These are phyloP conservation scores for Penicillium paneum DNA, from an alignment of 2,329 filamentous ascomycete genomes.

Conservation along the genomic window DNA sequence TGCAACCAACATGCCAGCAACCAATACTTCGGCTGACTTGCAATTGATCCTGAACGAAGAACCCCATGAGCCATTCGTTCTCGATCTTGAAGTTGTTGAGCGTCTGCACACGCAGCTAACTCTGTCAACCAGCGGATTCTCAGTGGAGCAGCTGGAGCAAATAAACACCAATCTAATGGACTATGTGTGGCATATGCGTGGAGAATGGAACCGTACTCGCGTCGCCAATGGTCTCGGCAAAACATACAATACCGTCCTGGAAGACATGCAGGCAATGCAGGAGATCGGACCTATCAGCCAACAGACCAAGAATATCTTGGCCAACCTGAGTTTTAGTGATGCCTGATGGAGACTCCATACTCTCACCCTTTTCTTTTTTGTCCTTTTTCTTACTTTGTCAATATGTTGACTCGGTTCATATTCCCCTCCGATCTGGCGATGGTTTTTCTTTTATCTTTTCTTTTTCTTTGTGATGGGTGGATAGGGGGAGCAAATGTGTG, in stretches of 20 bases:
- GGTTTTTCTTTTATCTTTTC: background rate
- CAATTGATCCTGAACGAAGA: slow-evolving; percentile 36
- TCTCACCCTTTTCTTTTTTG: slow-evolving; percentile 3
- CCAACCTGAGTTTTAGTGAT: slow-evolving; percentile 18
- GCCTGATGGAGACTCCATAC: background rate
- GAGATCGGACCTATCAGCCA: slow-evolving; percentile 38
- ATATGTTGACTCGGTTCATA: slow-evolving; percentile 13
- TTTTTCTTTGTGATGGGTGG: slow-evolving; percentile 6
- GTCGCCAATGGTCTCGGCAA: slow-evolving; percentile 63
- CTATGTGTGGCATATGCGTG: slow-evolving; percentile 73
- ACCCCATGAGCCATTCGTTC: slow-evolving; percentile 26
- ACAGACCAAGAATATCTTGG: slow-evolving; percentile 32
- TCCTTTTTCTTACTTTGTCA: slow-evolving; percentile 15
- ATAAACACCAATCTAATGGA: slow-evolving; percentile 90
- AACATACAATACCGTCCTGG: slow-evolving; percentile 69
- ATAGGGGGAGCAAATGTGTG: slow-evolving; percentile 8
- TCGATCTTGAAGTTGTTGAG: slow-evolving; percentile 53
- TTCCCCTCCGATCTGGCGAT: slow-evolving; percentile 7
- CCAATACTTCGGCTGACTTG: slow-evolving; percentile 27
- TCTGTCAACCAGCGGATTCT: slow-evolving; percentile 68
- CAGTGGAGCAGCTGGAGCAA: slow-evolving; percentile 92
- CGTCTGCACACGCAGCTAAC: slow-evolving; percentile 63
- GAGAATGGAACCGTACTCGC: slow-evolving; percentile 77
- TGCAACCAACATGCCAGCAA: slow-evolving; percentile 27
- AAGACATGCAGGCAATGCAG: slow-evolving; percentile 57